Evolutionary conservation across 2,329 filamentous ascomycete species (phyloP), one percentile per base, ranked within the genome.

Genomic region (Chrysosporium keratinophilum): DNA sequence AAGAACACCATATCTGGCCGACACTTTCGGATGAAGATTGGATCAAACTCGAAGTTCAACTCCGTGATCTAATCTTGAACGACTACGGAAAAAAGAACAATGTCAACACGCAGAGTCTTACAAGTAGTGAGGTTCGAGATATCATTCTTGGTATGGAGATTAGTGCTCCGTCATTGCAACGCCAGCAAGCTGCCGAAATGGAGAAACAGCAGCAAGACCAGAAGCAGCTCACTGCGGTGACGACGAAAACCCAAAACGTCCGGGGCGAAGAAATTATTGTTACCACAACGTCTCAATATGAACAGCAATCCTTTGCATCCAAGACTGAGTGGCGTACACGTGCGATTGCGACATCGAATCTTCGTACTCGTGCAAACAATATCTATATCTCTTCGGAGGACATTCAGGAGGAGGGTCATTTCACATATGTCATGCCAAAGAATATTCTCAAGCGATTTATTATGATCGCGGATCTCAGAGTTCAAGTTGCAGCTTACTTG

Each of bases 61-160:
- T 98, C 41, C 85, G 93, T 69, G 93, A 98, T 76, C 76, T 98
- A 60, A 98, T 98, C 64, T 69, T 98, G 61, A 96, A 97, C 62
- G 93, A 98, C 68, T 98, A 98, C 67, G 93, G 93, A 67, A 98
- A 97, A 81, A 98, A 98, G 80, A 98, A 98, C 77, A 98, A 97
- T 63, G 93, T 98, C 75, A 98, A 98, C 64, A 91, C 93, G 11
- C 94, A 94, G 14, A 95, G 89, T 69, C 78, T 98, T 71, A 98
- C 93, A 1, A 95, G 83, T 67, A 95, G 87, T 64, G 93, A 98
- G 80, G 93, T 98, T 49, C 84, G 93, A 63, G 93, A 98, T 66
- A 97, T 98, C 64, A 98, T 98, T 63, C 74, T 98, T 59, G 93
- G 93, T 79, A 98, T 98, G 94, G 94, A 98, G 69, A 98, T 98